A percentile compares a stretch with the other conserved stretches of the same genome.
These are phyloP conservation scores for Pseudohalonectria lignicola DNA, from an alignment of 2,329 filamentous ascomycete species.

Conservation along the genomic window DNA sequence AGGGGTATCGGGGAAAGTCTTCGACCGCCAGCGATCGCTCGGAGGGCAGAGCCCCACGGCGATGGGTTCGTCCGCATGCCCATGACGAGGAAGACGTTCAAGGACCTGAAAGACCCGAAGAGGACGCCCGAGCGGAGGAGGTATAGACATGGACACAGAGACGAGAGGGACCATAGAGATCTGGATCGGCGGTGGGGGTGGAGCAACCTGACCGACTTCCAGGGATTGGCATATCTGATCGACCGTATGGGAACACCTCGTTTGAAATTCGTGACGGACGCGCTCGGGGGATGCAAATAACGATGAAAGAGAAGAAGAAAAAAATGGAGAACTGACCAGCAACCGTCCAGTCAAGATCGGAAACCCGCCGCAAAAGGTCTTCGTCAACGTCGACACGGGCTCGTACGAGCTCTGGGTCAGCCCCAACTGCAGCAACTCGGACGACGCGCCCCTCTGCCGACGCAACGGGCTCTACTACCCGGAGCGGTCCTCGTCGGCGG, in stretches of 20 bases:
- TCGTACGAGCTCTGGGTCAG: slow-evolving; percentile 26
- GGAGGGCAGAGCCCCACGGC: neutral
- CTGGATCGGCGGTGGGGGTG: slow-evolving; percentile 10
- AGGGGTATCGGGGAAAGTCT: neutral
- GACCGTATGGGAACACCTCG: slow-evolving; percentile 15
- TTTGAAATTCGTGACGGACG: no score
- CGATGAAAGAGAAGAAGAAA: no score
- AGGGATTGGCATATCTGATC: slow-evolving; percentile 21
- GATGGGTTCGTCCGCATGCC: slow-evolving; percentile 12
- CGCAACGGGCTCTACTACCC: slow-evolving; percentile 22
- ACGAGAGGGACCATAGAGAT: neutral
- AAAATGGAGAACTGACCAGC: no score
- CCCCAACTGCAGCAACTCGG: slow-evolving; percentile 20
- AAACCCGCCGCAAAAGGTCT: slow-evolving; percentile 21
- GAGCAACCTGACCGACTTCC: slow-evolving; percentile 11
- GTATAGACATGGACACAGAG: neutral
- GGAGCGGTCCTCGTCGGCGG: slow-evolving; percentile 16
- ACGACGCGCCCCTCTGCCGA: slow-evolving; percentile 17
- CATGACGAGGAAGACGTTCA: slow-evolving; percentile 10
- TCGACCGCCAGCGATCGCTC: neutral
- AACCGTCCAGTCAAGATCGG: slow-evolving; percentile 25
- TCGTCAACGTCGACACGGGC: slow-evolving; percentile 24
- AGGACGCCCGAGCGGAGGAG: neutral
- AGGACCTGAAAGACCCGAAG: slow-evolving; percentile 7
- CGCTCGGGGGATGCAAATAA: no score